Evolutionary conservation across 2,329 filamentous ascomycete species (phyloP), one percentile per base, ranked within the genome.

Genomic region (Colletotrichum nymphaeae): DNA sequence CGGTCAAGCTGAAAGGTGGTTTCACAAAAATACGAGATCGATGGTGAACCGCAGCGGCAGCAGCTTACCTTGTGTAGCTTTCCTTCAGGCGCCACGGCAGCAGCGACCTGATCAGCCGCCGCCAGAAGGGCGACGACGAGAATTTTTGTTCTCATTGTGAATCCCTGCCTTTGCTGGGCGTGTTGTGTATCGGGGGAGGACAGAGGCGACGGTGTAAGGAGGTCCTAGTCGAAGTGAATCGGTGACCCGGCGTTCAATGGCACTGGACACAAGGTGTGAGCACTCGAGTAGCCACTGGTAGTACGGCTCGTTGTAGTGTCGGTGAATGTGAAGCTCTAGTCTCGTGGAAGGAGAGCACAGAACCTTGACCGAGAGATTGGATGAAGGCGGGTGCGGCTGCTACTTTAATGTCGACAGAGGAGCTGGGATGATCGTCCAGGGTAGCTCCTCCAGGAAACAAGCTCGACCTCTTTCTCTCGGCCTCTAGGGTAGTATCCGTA

Each of bases 11-110:
- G 49, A 28, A 1, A 22, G 28, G 19, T 28, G 14, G 26, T 52
- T 28, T 37, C 30, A 56, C 14, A 42, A 26, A 30, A 14, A 8
- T n/a, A 35, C 16, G n/a, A 26, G 22, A 53, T 28, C 14, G 2
- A 9, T 3, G 22, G 26, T 14, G 37, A 28, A 63, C 24, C 28
- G 52, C 30, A 12, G 9, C 35, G 35, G 55, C 66, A 65, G 56
- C 30, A 60, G 66, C 70, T 22, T 73, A 73, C 70, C 70, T 73
- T 73, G 60, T 66, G 60, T 49, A 73, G 35, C 60, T 66, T 60
- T 26, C 19, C 35, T 24, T 68, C 70, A 9, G 55, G 32, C 9
- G 32, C 26, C 26, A 64, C 60, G 11, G 55, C 59, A 60, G 66
- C 67, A 28, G 60, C 32, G 60, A 70, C 56, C 28, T 63, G 56